Evolutionary conservation across 345 rosid genomes (phyloP).

Genomic region (Pugionium cornutum): DNA sequence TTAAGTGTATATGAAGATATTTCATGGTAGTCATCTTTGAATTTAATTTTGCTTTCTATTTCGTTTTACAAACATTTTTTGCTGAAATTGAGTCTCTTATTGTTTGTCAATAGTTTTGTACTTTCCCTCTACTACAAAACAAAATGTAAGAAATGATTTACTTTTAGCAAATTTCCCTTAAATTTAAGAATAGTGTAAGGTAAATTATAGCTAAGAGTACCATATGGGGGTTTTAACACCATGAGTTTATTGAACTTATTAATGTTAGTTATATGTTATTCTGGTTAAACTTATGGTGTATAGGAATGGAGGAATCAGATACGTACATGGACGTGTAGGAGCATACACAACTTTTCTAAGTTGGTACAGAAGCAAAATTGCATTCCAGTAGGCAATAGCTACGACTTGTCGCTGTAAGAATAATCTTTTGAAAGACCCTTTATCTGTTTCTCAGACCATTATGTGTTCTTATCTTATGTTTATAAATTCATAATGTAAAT

Average conservation of each 20-base stretch:
- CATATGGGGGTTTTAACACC: neutral
- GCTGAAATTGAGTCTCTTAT: too few relatives aligned
- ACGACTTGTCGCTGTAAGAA: conserved; percentile 43
- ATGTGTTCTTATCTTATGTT: conserved; percentile 33
- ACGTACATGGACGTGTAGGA: conserved; percentile 40
- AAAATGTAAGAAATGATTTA: too few relatives aligned
- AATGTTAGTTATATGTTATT: neutral
- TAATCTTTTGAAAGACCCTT: conserved; percentile 41
- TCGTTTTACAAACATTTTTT: too few relatives aligned
- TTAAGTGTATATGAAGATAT: too few relatives aligned
- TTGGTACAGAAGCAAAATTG: conserved; percentile 29
- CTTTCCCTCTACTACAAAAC: too few relatives aligned
- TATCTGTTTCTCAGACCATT: conserved; percentile 24
- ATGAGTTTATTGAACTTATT: neutral
- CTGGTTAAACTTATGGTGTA: too few relatives aligned
- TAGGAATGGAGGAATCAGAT: conserved; percentile 39
- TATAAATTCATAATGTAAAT: conserved; percentile 1
- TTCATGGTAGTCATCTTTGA: too few relatives aligned
- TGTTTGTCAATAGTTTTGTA: too few relatives aligned
- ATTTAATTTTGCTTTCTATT: too few relatives aligned
- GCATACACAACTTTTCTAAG: conserved; percentile 36
- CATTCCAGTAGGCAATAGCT: conserved; percentile 36
- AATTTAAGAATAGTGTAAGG: too few relatives aligned
- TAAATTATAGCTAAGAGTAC: neutral
- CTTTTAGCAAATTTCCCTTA: too few relatives aligned